Base-by-base conservation (phyloP, 306 rosid genomes). In the Dryas octopetala region DNA sequence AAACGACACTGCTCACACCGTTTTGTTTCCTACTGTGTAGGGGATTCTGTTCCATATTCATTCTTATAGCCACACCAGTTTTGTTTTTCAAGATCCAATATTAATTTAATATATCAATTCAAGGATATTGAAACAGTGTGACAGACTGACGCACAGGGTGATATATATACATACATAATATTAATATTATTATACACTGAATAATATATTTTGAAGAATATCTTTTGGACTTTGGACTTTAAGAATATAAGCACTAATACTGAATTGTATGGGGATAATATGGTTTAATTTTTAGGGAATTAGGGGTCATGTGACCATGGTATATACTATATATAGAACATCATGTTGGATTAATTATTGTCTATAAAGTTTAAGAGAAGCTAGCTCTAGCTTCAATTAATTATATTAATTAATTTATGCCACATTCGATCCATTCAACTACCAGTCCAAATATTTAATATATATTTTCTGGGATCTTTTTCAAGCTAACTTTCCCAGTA, bases 401-500 rank as follows among this genome's bases (percentile, higher is more conserved):
- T 32, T 32, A 2, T 32, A 32, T 32, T 32, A 32, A 32, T 54
- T 23, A 23, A 59, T 4, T 19, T 23, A 3, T 38, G 10, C 48
- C 15, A 7, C 62, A 43, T 44, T 44, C 45, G 10, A 11, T 28
- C 28, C 28, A 73, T 61, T 47, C 68, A 61, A 47, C 77, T 2
- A 60, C 77, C 77, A 32, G 26, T 73, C 77, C 49, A 46, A 16
- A 3, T 11, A 17, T 9, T 7, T 9, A 16, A 64, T 23, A 23
- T 23, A 23, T 23, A 23, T 23, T 4, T 7, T 16, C 45, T 44
- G 32, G 46, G 67, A 15, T 32, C 14, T 41, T 49, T 26, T 5
- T 9, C 57, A 73, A 73, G 32, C 77, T 73, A 73, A 73, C 77
- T 73, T 73, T 73, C 68, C 55, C 76, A 38, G 47, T 60, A 15